phyloP scores from a whole-genome alignment of 352 stramenopile genomes.

The Phytophthora rubi region DNA sequence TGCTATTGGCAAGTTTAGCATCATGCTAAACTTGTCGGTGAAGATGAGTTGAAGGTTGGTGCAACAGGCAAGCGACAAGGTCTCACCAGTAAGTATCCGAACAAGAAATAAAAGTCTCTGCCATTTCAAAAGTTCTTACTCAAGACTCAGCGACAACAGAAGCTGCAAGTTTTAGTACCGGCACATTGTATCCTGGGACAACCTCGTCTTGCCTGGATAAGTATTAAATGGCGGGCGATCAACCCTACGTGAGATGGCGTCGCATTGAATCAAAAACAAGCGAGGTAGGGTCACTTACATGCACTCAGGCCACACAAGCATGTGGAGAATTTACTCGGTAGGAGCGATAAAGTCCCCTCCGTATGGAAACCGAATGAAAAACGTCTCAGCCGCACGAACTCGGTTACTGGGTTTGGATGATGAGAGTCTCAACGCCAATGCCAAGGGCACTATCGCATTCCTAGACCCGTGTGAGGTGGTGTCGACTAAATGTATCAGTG shows the following conservation, averaged over 20 bases:
- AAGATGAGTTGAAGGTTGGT: too few species aligned
- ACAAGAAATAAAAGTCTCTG: too few species aligned
- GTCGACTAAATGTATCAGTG: background rate
- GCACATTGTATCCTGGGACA: too few species aligned
- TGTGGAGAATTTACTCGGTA: constrained; percentile 5
- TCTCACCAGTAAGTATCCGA: too few species aligned
- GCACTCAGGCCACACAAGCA: constrained; percentile 5
- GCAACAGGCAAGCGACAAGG: too few species aligned
- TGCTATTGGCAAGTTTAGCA: too few species aligned
- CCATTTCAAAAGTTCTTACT: too few species aligned
- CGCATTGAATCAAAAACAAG: background rate
- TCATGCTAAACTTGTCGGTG: too few species aligned
- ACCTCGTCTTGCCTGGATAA: background rate
- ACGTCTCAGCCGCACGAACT: constrained; percentile 17
- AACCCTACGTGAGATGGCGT: background rate
- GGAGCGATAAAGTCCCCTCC: constrained; percentile 7
- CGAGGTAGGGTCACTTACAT: background rate
- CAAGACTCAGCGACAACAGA: background rate
- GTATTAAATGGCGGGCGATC: background rate
- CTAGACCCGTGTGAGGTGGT: background rate
- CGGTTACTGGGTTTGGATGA: too few species aligned
- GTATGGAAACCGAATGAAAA: constrained; percentile 26
- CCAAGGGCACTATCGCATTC: background rate
- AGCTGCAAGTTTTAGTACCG: background rate
- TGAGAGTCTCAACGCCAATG: too few species aligned